Conservation (phyloP, 2,329 filamentous ascomycete species). For the Diaporthe sp. region DNA sequence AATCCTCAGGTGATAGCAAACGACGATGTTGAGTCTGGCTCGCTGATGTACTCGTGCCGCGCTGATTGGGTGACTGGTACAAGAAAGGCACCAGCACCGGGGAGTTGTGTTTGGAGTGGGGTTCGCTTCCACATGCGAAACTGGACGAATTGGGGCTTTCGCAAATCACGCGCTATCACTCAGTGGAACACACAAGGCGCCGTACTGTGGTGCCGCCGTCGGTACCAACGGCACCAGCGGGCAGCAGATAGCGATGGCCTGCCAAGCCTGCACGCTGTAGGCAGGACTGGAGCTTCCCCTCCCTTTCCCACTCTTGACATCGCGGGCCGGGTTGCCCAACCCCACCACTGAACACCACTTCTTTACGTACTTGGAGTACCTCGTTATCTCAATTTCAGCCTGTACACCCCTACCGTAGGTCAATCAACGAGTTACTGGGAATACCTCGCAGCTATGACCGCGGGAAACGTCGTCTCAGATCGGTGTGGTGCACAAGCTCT, state of each 20-base stretch:
- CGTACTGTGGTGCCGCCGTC: neutral
- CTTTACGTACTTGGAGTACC: neutral
- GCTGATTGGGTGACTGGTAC: neutral
- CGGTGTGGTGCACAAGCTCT: neutral
- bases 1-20: neutral
- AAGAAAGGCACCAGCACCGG: neutral
- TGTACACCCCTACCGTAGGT: neutral
- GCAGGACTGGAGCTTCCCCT: slow-evolving; percentile 27
- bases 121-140: neutral
- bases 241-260: slow-evolving; percentile 1
- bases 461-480: too few species aligned
- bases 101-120: neutral
- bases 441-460: neutral
- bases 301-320: slow-evolving; percentile 36
- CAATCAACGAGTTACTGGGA: neutral
- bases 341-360: neutral
- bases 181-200: neutral
- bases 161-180: neutral
- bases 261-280: neutral
- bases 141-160: neutral
- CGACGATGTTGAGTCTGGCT: neutral
- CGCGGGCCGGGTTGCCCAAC: neutral
- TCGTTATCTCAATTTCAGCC: neutral
- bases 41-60: slow-evolving; percentile 5
- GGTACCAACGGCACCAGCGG: neutral